Evolutionary conservation across 1,284 basidiomycete species (phyloP), one percentile per base, ranked within the genome.

Genomic region (Megacollybia platyphylla): DNA sequence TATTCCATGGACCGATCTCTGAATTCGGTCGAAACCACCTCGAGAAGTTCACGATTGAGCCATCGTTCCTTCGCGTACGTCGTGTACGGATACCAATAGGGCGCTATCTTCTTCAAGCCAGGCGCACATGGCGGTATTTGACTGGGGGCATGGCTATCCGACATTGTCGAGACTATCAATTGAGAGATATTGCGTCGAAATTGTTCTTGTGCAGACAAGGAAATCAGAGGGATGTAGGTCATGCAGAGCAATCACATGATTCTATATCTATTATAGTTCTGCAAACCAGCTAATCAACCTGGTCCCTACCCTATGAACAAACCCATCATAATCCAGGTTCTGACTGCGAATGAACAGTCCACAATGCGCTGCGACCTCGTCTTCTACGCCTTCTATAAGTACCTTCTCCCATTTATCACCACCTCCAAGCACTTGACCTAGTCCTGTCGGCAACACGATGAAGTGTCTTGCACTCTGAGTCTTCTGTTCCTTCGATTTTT

Each of bases 21-120:
- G 57, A 93, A 94, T 59, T 94, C 89, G 0, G 89, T 89, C 0
- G 83, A 87, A 18, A 92, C 79, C 35, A 91, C 78, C 58, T 91
- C 88, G 24, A 91, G 61, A 29, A 94, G 71, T 56, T 91, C 86
- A 24, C 91, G 68, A 13, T 85, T 80, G 39, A 88, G 70, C 87
- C 87, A 97, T 26, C 93, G 73, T 48, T 82, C 75, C 62, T 97
- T 97, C 18, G 90, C 88, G 74, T 87, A 93, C 0, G 91, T 96
- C 15, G 79, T 83, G 59, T 91, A 86, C 2, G 83, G 79, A 53
- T 83, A 81, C 84, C 84, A 87, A 54, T 87, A 87, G 0, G 84
- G 77, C 15, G 76, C 59, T 40, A 84, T 72, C 56, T 84, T 82
- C 57, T 79, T 81, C 44, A 87, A 61, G 3, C 80, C 79, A 3